Conservation (phyloP, 2,329 filamentous ascomycete species). For the Amauroascus niger region DNA sequence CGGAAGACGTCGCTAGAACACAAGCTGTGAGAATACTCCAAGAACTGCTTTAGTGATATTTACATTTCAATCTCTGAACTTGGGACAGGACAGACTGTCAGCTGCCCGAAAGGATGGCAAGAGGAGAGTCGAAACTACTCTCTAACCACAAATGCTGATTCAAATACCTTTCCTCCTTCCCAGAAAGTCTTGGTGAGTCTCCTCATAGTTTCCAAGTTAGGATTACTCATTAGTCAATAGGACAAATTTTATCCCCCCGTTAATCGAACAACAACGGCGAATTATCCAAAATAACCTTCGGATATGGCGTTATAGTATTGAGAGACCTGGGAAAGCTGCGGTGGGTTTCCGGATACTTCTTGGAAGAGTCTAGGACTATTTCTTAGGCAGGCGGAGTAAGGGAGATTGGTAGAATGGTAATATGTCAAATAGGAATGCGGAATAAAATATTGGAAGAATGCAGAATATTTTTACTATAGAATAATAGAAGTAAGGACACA, state of each 20-base stretch:
- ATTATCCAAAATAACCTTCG: neutral
- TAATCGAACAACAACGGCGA: neutral
- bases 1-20: neutral
- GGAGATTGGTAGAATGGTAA: too few species aligned
- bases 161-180: neutral
- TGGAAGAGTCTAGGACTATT: too few species aligned
- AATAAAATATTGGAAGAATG: too few species aligned
- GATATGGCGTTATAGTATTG: neutral
- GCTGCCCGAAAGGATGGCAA: slow-evolving; percentile 3
- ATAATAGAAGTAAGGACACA: too few species aligned
- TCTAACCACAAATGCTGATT: neutral
- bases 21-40: slow-evolving; percentile 3
- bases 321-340: too few species aligned
- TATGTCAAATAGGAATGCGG: too few species aligned
- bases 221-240: neutral
- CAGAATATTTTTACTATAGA: too few species aligned
- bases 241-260: neutral
- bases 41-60: neutral
- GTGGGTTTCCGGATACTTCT: too few species aligned
- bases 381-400: too few species aligned
- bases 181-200: neutral
- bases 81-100: slow-evolving; percentile 1
- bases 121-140: slow-evolving; percentile 1
- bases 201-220: neutral
- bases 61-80: neutral